phyloP scores from a whole-genome alignment of 2,329 filamentous ascomycete species.

The Grosmannia serpens region DNA sequence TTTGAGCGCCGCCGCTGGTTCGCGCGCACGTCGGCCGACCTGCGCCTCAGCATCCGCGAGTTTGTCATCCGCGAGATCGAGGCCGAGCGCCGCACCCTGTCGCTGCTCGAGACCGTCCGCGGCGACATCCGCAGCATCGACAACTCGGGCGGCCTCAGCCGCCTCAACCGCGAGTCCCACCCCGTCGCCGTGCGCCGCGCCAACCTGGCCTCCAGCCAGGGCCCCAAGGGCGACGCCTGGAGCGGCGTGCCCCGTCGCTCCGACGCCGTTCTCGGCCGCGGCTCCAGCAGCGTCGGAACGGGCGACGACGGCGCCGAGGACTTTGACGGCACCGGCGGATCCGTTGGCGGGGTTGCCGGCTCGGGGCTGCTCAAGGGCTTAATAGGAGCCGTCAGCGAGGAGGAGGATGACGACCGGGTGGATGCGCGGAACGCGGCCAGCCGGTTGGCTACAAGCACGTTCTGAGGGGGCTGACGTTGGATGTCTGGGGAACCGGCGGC shows the following conservation, averaged over 20 bases:
- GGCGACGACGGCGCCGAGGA: conserved; percentile 21
- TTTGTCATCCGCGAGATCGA: conserved; percentile 94
- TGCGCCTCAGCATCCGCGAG: conserved; percentile 75
- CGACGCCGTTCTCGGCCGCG: conserved; percentile 60
- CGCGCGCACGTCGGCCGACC: conserved; percentile 69
- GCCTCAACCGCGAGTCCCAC: conserved; percentile 80
- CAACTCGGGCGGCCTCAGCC: conserved; percentile 75
- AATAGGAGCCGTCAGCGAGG: conserved; percentile 50
- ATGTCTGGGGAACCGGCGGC: background rate
- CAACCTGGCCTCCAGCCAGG: conserved; percentile 77
- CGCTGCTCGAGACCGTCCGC: conserved; percentile 84
- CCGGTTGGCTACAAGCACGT: conserved; percentile 86
- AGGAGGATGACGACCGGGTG: conserved; percentile 85
- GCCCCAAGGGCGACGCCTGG: conserved; percentile 97
- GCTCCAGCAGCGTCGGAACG: conserved; percentile 43
- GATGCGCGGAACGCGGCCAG: conserved; percentile 94
- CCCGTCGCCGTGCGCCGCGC: conserved; percentile 56
- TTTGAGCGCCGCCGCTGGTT: conserved; percentile 90
- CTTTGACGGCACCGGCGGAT: conserved; percentile 24
- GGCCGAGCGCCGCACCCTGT: conserved; percentile 80
- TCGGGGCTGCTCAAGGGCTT: conserved; percentile 29
- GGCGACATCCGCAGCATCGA: conserved; percentile 92
- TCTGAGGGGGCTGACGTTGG: conserved; percentile 37
- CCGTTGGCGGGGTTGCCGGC: background rate
- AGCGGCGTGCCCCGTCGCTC: conserved; percentile 79